Evolutionary conservation across 148 eudicot genomes (phyloP), one percentile per base, ranked within the genome.

Genomic region (Amaranthus palmeri): DNA sequence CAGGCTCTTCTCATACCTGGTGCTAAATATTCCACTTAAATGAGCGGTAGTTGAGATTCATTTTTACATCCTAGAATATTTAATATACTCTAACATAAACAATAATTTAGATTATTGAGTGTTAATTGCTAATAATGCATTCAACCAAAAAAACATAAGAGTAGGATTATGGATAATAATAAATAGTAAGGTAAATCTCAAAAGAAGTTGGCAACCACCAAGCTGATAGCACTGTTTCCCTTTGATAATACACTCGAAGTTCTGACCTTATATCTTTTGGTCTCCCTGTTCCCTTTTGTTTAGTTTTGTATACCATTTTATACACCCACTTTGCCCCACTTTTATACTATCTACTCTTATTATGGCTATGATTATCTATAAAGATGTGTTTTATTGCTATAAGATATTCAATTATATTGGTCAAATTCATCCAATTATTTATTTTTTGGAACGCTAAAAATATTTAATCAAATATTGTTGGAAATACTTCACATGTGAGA

Each of bases 171-270:
- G 11, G 9, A 13, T 18, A 40, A 52, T 5, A 13, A 25, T 25
- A 25, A 25, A 25, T 25, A 25, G 36, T 25, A 62, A 61, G 42
- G 60, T 41, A 59, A 15, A 47, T 53, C 43, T 7, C 8, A 14
- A 60, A 61, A 71, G 57, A 68, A 53, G 61, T 13, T 11, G 69
- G 42, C 49, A 69, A 52, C 74, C 8, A 48, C 62, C 62, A 6
- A 50, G 68, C 56, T 42, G 71, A 64, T 79, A 41, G 41, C 43
- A 74, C n/a, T 63, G 81, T 79, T 74, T 41, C 78, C 67, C 74
- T 69, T 69, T 69, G 56, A 63, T 56, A 53, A 45, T 15, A 79
- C 81, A 79, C 74, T 65, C 57, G 45, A 74, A 17, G 36, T 50
- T 62, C 71, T 42, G n/a, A 10, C 36, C 59, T 69, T 58, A 63